These are phyloP conservation scores for Hypoxylon sp. DNA, from an alignment of 2,329 filamentous ascomycete genomes.

Conservation along the genomic window DNA sequence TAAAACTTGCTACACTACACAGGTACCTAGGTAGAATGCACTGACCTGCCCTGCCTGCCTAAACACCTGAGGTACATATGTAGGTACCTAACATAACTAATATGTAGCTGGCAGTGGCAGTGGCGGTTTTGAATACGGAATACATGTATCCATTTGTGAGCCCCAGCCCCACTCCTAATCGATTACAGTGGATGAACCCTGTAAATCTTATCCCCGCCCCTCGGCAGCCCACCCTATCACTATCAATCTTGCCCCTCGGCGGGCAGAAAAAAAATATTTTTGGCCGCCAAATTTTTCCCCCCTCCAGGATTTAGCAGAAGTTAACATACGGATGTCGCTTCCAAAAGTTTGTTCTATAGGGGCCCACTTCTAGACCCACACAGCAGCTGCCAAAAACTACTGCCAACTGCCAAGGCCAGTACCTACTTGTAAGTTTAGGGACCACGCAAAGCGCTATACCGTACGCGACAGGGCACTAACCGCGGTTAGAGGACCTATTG, in stretches of 20 bases:
- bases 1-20: no score
- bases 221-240: conserved; percentile 35
- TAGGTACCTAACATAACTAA: background rate
- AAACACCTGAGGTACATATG: background rate
- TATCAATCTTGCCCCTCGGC: conserved; percentile 42
- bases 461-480: no score
- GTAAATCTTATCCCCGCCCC: conserved; percentile 21
- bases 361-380: no score
- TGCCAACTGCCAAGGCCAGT: no score
- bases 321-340: no score
- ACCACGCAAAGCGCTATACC: no score
- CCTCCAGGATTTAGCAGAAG: conserved; percentile 21
- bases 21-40: background rate
- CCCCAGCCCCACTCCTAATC: conserved; percentile 17
- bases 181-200: conserved; percentile 30
- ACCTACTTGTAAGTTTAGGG: no score
- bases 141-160: conserved; percentile 7
- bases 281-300: conserved; percentile 32
- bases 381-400: no score
- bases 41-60: background rate
- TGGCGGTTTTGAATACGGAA: conserved; percentile 6
- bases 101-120: background rate
- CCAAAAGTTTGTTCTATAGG: no score
- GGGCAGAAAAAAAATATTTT: conserved; percentile 34
- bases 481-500: no score